Conservation (phyloP, 2,329 filamentous ascomycete species). For the Ceratocystis harringtonii region DNA sequence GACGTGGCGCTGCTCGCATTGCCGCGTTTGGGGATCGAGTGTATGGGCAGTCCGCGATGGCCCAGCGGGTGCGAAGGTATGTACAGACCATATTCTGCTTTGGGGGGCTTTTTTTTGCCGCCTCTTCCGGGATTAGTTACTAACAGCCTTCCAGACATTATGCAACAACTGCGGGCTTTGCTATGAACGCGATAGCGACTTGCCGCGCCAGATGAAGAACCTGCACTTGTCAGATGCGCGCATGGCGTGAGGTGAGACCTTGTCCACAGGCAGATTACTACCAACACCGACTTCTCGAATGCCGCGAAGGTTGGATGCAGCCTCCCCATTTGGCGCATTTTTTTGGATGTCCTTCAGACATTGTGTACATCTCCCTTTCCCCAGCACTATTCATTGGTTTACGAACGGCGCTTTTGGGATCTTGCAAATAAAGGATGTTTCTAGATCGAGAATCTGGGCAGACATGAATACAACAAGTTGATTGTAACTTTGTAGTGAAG, state of each 20-base stretch:
- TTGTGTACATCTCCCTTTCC: too few relatives aligned
- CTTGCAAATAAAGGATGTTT: too few relatives aligned
- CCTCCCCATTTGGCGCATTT: background rate
- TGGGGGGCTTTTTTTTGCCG: slow-evolving; percentile 13
- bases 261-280: background rate
- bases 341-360: too few relatives aligned
- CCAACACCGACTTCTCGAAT: too few relatives aligned
- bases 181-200: slow-evolving; percentile 71
- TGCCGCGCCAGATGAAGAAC: slow-evolving; percentile 42
- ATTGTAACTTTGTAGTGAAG: too few relatives aligned
- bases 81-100: slow-evolving; percentile 23
- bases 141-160: slow-evolving; percentile 44
- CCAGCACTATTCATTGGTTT: too few relatives aligned
- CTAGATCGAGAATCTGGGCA: background rate
- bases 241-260: background rate
- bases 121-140: slow-evolving; percentile 11
- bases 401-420: too few relatives aligned
- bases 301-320: background rate
- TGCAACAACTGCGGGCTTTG: slow-evolving; percentile 88
- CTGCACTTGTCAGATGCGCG: slow-evolving; percentile 23
- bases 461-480: slow-evolving; percentile 2
- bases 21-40: slow-evolving; percentile 70
- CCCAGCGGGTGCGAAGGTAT: slow-evolving; percentile 66
- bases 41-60: slow-evolving; percentile 95
- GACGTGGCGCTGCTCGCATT: slow-evolving; percentile 80